Conservation (phyloP, 176 grass and related monocot genomes). For the Hyparrhenia diplandra region DNA sequence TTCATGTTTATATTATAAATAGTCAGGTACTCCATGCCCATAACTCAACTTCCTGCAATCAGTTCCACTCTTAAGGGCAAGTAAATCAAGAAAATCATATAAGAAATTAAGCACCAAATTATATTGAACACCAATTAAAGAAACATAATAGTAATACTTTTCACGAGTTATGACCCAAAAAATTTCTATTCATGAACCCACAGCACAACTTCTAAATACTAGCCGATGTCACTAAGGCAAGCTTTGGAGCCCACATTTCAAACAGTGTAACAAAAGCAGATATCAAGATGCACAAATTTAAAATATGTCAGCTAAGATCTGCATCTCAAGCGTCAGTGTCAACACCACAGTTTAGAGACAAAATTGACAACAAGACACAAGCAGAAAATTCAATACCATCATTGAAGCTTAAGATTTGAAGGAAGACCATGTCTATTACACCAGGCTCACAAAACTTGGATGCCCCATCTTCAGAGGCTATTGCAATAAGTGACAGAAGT, state of each 20-base stretch:
- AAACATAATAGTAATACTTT: background rate
- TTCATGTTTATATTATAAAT: too few relatives aligned
- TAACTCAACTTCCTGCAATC: too few relatives aligned
- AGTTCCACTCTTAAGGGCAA: slow-evolving; percentile 57
- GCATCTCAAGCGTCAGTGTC: background rate
- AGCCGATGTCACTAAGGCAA: background rate
- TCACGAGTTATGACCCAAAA: background rate
- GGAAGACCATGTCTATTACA: slow-evolving; percentile 62
- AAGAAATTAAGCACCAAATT: slow-evolving; percentile 10
- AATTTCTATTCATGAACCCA: background rate
- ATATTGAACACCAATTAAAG: background rate
- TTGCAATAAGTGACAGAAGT: slow-evolving; percentile 66
- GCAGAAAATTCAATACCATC: slow-evolving; percentile 47
- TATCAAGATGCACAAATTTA: slow-evolving; percentile 7
- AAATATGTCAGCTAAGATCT: background rate
- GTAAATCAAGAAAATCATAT: background rate
- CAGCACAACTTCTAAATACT: background rate
- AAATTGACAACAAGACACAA: background rate
- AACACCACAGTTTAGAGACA: background rate
- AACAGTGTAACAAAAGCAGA: background rate
- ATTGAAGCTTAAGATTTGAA: slow-evolving; percentile 50
- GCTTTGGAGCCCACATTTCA: background rate
- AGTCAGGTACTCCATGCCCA: too few relatives aligned
- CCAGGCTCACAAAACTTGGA: slow-evolving; percentile 69
- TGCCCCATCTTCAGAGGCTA: slow-evolving; percentile 54